Conservation (phyloP, 2,329 filamentous ascomycete genomes). For the Verticillium klebahnii region DNA sequence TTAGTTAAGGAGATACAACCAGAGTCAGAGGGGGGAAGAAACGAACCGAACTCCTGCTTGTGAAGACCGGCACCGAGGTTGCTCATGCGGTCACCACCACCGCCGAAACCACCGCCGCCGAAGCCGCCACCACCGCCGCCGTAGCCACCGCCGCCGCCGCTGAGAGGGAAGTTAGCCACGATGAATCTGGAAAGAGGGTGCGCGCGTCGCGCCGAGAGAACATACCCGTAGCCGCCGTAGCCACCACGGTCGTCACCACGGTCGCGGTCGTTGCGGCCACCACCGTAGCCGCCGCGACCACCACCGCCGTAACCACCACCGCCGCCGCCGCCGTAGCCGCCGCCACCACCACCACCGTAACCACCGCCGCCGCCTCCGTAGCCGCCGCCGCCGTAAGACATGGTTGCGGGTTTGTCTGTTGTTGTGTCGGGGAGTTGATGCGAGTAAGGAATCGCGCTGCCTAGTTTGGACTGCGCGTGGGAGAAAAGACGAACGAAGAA, state of each 20-base stretch:
- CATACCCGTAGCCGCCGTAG: slow-evolving; percentile 41
- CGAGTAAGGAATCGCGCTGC: slow-evolving; percentile 1
- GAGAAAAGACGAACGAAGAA: background rate
- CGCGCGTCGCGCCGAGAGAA: slow-evolving; percentile 10
- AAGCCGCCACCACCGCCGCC: slow-evolving; percentile 25
- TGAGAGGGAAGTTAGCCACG: slow-evolving; percentile 32
- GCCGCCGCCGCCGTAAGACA: slow-evolving; percentile 38
- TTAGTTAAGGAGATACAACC: slow-evolving; percentile 24
- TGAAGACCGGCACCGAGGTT: slow-evolving; percentile 84
- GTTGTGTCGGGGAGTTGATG: slow-evolving; percentile 3
- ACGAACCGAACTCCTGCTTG: slow-evolving; percentile 83
- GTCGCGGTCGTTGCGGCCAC: slow-evolving; percentile 31
- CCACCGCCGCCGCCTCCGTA: slow-evolving; percentile 20
- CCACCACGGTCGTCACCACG: slow-evolving; percentile 40
- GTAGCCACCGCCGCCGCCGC: slow-evolving; percentile 44
- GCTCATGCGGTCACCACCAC: slow-evolving; percentile 87
- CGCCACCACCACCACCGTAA: slow-evolving; percentile 20
- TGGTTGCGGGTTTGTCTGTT: slow-evolving; percentile 13
- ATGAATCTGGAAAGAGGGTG: slow-evolving; percentile 2
- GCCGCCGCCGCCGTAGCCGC: slow-evolving; percentile 20
- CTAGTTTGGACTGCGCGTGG: background rate
- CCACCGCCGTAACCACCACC: slow-evolving; percentile 22
- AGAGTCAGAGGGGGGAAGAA: slow-evolving; percentile 2
- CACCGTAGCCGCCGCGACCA: slow-evolving; percentile 31
- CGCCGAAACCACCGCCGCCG: slow-evolving; percentile 36